Evolutionary conservation across 495 filamentous ascomycete genomes (phyloP).

Genomic region (Coniosporium apollinis): DNA sequence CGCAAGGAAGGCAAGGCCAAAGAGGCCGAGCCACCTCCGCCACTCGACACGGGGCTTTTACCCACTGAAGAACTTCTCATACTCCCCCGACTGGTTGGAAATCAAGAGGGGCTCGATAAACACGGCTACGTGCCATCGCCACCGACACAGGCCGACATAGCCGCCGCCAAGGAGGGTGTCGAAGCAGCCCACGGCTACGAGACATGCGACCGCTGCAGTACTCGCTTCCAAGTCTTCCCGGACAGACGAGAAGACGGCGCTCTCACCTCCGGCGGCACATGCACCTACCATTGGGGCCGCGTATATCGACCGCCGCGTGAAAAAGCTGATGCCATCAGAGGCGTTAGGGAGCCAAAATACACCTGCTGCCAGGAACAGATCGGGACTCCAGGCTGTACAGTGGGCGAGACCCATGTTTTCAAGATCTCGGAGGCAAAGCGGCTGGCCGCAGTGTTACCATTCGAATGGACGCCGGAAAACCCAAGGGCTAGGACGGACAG

Average conservation of each 20-base stretch:
- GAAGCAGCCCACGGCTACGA: conserved; percentile 59
- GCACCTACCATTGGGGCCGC: conserved; percentile 61
- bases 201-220: conserved; percentile 69
- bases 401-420: conserved; percentile 62
- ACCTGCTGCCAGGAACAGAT: conserved; percentile 61
- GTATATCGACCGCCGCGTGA: conserved; percentile 33
- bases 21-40: conserved; percentile 11
- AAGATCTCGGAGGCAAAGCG: conserved; percentile 61
- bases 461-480: conserved; percentile 55
- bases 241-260: conserved; percentile 70
- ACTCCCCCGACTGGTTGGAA: conserved; percentile 38
- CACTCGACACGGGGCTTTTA: conserved; percentile 50
- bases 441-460: conserved; percentile 62
- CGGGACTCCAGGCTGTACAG: conserved; percentile 57
- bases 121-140: conserved; percentile 56
- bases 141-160: conserved; percentile 43
- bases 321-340: conserved; percentile 30
- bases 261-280: conserved; percentile 57
- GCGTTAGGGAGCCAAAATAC: conserved; percentile 39
- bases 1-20: conserved; percentile 22
- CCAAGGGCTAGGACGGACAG: conserved; percentile 14
- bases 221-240: conserved; percentile 83
- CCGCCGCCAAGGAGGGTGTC: conserved; percentile 44
- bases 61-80: conserved; percentile 50
- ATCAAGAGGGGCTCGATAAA: conserved; percentile 39